Evolutionary conservation across 495 filamentous ascomycete genomes (phyloP).

Genomic region (Aspergillus kassunensis): DNA sequence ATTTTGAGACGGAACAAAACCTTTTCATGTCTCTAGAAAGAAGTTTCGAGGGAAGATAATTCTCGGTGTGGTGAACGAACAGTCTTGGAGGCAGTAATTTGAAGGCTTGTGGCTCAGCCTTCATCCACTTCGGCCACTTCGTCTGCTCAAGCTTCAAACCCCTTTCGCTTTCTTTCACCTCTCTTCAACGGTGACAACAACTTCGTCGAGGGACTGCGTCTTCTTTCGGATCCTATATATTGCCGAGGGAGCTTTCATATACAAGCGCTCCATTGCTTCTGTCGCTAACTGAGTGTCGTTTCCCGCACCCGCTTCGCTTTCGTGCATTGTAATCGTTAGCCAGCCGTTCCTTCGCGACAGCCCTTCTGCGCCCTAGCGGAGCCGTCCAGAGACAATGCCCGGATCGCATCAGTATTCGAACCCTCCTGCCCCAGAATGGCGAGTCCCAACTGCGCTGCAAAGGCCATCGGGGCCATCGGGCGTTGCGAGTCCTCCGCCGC

Average conservation of each 20-base stretch:
- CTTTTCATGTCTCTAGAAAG: too few relatives aligned
- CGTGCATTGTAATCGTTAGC: not conserved
- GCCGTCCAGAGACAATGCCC: constrained; percentile 21
- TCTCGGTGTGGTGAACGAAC: too few relatives aligned
- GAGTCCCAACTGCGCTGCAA: constrained; percentile 22
- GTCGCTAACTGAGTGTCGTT: not conserved
- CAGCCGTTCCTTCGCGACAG: not conserved
- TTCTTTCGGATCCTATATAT: not conserved
- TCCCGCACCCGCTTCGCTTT: constrained; percentile 3
- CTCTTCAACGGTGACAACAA: not conserved
- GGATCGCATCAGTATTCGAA: constrained; percentile 23
- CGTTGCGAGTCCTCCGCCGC: constrained; percentile 11
- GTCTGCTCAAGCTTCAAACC: not conserved
- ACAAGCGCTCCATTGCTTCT: not conserved
- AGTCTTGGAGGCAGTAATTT: not conserved
- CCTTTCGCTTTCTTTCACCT: not conserved
- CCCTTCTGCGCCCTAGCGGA: not conserved
- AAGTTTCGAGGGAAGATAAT: too few relatives aligned
- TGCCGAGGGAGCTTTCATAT: not conserved
- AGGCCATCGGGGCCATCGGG: constrained; percentile 12
- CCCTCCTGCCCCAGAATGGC: constrained; percentile 45
- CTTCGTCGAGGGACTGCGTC: not conserved
- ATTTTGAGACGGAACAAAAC: not conserved
- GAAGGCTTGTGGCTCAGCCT: not conserved
- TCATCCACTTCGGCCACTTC: not conserved